Evolutionary conservation across 2,329 filamentous ascomycete species (phyloP).

Genomic region (Diaporthe citriasiana): DNA sequence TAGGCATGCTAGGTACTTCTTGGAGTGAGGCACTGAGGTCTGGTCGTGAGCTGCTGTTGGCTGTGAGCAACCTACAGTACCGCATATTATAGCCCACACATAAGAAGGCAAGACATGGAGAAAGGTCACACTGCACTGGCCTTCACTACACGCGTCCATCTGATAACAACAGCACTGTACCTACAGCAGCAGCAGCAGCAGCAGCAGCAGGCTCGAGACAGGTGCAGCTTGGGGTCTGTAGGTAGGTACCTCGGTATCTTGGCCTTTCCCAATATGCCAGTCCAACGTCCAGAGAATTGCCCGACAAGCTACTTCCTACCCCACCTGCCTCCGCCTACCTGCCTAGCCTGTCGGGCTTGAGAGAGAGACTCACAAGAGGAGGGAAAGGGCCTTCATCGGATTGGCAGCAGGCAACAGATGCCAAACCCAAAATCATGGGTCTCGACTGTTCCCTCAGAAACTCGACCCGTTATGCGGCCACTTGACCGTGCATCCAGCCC

Average conservation of each 20-base stretch:
- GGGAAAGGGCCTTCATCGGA: background rate
- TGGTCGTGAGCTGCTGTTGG: constrained; percentile 15
- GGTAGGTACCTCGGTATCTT: constrained; percentile 17
- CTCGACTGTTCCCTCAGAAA: constrained; percentile 19
- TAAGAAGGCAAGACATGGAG: background rate
- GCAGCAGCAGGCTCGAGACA: background rate
- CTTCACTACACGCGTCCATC: background rate
- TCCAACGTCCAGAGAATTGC: constrained; percentile 12
- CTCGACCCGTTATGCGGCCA: constrained; percentile 11
- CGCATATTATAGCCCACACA: background rate
- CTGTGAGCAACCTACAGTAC: background rate
- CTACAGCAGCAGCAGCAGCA: too few species aligned
- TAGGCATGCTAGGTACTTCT: constrained; percentile 12
- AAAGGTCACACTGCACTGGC: background rate
- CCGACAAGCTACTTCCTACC: constrained; percentile 12
- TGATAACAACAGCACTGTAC: background rate
- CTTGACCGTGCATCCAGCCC: constrained; percentile 13
- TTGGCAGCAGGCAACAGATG: background rate
- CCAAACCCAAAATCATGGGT: background rate
- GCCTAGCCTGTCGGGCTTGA: background rate
- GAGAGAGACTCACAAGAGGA: background rate
- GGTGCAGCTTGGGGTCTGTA: background rate
- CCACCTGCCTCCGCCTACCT: constrained; percentile 16
- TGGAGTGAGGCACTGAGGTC: constrained; percentile 11
- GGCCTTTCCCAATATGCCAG: constrained; percentile 11